Evolutionary conservation across 192 early-diverging fungal species (phyloP), one percentile per base, ranked within the genome.

Genomic region (Gigaspora rosea): DNA sequence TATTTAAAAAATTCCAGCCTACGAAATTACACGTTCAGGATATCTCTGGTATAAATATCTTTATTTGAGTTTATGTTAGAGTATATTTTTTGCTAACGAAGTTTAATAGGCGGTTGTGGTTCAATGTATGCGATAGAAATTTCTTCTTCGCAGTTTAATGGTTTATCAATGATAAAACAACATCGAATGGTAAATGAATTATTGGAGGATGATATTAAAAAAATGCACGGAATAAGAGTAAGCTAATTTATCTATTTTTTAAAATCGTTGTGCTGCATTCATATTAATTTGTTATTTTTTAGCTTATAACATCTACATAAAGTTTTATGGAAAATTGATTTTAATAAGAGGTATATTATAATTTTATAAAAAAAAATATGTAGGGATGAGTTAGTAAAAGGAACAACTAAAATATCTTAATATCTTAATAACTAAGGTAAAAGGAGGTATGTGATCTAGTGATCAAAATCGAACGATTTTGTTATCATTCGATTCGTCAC

Each of bases 81-180:
- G 52, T 50, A 27, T 51, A 36, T 36, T 64, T n/a, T n/a, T 33
- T 48, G 15, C 4, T 48, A 47, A 16, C 33, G 12, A 5, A 74
- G 16, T 27, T 4, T 73, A 18, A 18, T 46, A 92, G 92, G 93
- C 57, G 97, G 97, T n/a, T 99, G 97, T 81, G 97, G 97, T 13
- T 94, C 94, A 51, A 97, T 97, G 95, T 98, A 96, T 75, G 91
- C 91, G n/a, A 92, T 99, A 59, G 91, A 95, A 75, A 92, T 99
- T 78, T 89, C 90, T 46, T 91, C 92, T 36, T 82, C 87, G 11
- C 75, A 85, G 71, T 99, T 99, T 86, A 88, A 91, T 76, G 91
- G 91, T 8, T 75, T 91, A 69, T 82, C 75, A 15, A 86, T 94
- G 77, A 90, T 99, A 51, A 94, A 95, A 79, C 97, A 98, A 81